Base-by-base conservation (phyloP, 768 basidiomycete genomes). In the Chalciporus sphaerocephalus region DNA sequence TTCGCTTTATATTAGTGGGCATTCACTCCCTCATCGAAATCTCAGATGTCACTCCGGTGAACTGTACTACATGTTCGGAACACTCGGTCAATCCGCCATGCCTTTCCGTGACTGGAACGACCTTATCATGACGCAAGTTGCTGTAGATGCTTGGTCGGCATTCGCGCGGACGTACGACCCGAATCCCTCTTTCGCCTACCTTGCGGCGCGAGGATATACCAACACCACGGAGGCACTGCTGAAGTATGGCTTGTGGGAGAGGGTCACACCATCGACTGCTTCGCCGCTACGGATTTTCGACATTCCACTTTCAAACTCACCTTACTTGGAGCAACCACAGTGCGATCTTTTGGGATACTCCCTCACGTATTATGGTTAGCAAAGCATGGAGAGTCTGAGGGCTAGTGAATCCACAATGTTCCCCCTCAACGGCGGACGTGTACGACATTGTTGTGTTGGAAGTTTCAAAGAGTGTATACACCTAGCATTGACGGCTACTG, bases 131-230 rank as follows among this genome's bases (percentile, higher is more conserved):
- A 64, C 67, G 40, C 75, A 76, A 51, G 57, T 73, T 32, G 62
- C 59, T 30, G 56, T 71, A 5, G 76, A 78, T 51, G 54, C 61
- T 8, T 79, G 76, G 78, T 61, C 69, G 0, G 56, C 71, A 6
- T 78, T 78, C 48, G 74, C 71, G 7, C 67, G 75, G 30, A 70
- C 71, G 4, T 71, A 68, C 52, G 58, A 78, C 46, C 76, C 77
- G 6, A 78, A 76, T 48, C 75, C 74, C 0, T 60, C 68, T 4
- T 48, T 56, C 0, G 64, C 51, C 1, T 76, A 71, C 54, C 69
- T 78, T 24, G 46, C 55, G 0, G 74, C 71, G 4, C 61, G 75
- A 1, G 75, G 74, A 2, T 75, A 71, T 56, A 56, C 60, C 1
- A 61, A 53, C 13, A 46, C 49, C 21, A 46, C 40, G 4, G 28